Conservation (phyloP, 352 stramenopile genomes). For the Ochromonadaceae sp. region DNA sequence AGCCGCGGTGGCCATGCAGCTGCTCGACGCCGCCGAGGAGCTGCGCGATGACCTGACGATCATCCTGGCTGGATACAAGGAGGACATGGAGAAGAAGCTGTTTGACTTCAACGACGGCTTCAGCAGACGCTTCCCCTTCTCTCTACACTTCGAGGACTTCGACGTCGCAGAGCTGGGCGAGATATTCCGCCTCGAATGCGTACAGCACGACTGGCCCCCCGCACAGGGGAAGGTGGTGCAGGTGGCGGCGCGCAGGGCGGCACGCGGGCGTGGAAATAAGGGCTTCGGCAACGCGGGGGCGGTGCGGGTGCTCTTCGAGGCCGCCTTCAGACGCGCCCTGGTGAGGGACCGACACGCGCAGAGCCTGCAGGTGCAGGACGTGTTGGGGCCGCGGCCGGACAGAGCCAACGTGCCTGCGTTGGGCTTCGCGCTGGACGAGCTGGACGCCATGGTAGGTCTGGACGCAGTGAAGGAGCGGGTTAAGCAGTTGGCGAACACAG, state of each 20-base stretch:
- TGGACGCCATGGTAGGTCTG: constrained; percentile 55
- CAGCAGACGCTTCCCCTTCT: constrained; percentile 53
- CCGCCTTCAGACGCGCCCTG: constrained; percentile 15
- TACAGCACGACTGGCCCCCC: background rate
- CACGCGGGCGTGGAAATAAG: constrained; percentile 36
- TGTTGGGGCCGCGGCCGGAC: constrained; percentile 25
- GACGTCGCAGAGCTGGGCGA: constrained; percentile 56
- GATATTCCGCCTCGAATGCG: constrained; percentile 35
- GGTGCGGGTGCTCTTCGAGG: constrained; percentile 42
- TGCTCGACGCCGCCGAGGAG: constrained; percentile 66
- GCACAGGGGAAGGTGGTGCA: background rate
- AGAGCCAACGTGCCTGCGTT: background rate
- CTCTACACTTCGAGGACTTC: constrained; percentile 69
- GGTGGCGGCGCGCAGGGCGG: background rate
- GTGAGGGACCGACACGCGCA: constrained; percentile 20
- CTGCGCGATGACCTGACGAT: constrained; percentile 59
- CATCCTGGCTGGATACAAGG: constrained; percentile 73
- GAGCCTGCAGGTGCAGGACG: constrained; percentile 36
- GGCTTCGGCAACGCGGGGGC: constrained; percentile 62
- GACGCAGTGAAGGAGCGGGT: constrained; percentile 48
- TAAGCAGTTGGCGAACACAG: constrained; percentile 43
- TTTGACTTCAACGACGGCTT: constrained; percentile 74
- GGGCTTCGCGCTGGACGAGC: constrained; percentile 36
- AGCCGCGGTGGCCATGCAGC: constrained; percentile 59
- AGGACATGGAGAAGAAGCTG: constrained; percentile 75